phyloP scores from a whole-genome alignment of 768 basidiomycete genomes.

The Tulasnella sp. region DNA sequence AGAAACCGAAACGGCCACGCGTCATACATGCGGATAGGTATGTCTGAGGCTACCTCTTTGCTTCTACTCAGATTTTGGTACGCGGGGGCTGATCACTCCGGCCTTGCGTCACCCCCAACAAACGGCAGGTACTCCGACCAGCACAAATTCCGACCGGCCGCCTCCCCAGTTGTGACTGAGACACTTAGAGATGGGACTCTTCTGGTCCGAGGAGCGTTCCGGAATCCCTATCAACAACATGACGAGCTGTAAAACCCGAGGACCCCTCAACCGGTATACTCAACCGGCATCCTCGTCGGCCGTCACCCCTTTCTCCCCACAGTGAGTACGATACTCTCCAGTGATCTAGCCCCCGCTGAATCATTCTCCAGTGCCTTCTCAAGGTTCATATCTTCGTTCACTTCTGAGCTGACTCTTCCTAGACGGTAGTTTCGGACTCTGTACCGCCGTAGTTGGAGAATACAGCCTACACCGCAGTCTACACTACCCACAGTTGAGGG shows the following conservation, averaged over 20 bases:
- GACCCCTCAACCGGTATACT: background rate
- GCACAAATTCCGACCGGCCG: constrained; percentile 76
- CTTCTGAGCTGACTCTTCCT: background rate
- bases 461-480: background rate
- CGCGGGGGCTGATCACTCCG: background rate
- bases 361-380: background rate
- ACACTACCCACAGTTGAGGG: background rate
- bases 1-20: constrained; percentile 39
- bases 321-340: background rate
- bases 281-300: background rate
- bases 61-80: background rate
- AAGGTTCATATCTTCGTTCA: background rate
- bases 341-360: background rate
- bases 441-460: background rate
- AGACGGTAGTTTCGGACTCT: background rate
- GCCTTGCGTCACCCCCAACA: background rate
- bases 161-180: constrained; percentile 79
- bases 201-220: constrained; percentile 58
- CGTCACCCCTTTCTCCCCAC: background rate
- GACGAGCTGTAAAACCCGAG: constrained; percentile 21
- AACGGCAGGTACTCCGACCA: constrained; percentile 71
- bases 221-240: constrained; percentile 13
- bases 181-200: constrained; percentile 65
- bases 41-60: constrained; percentile 32
- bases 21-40: constrained; percentile 64